Conservation (phyloP, 306 rosid genomes). For the Hippophae rhamnoides region DNA sequence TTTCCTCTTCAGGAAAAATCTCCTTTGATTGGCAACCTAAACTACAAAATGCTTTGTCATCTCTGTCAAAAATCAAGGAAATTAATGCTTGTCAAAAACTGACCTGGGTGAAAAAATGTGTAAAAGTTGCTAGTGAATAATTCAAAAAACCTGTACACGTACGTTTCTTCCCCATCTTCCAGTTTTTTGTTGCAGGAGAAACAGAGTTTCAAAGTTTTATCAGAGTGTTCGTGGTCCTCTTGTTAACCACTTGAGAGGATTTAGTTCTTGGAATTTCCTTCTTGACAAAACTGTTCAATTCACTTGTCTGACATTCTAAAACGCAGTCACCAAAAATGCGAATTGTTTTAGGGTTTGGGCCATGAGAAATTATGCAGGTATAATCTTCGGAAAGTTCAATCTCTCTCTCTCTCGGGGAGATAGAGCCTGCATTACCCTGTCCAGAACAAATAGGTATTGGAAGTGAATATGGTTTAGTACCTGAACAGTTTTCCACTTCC, state of each 20-base stretch:
- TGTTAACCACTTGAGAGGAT: conserved; percentile 24
- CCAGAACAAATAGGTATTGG: conserved; percentile 47
- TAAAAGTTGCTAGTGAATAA: neutral
- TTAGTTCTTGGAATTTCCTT: conserved; percentile 31
- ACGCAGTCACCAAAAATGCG: conserved; percentile 85
- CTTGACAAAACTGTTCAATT: conserved; percentile 33
- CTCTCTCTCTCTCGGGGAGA: conserved; percentile 45
- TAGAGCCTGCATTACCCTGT: conserved; percentile 37
- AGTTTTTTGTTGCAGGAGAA: conserved; percentile 44
- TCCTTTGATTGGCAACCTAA: conserved; percentile 38
- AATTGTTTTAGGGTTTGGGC: conserved; percentile 76
- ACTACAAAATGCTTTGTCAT: conserved; percentile 64
- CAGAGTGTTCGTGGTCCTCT: conserved; percentile 19
- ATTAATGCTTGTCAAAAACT: conserved; percentile 10
- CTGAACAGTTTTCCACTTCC: conserved; percentile 25
- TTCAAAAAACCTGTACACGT: conserved; percentile 43
- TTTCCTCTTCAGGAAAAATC: conserved; percentile 36
- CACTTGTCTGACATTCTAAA: conserved; percentile 61
- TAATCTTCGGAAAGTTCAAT: conserved; percentile 90
- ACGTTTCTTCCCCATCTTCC: conserved; percentile 38
- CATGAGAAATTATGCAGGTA: conserved; percentile 87
- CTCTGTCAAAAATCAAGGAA: conserved; percentile 28
- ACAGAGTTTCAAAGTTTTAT: conserved; percentile 31
- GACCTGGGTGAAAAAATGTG: neutral
- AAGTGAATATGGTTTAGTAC: conserved; percentile 44